Evolutionary conservation across 2,329 filamentous ascomycete genomes (phyloP), one percentile per base, ranked within the genome.

Genomic region (Nemania diffusa): DNA sequence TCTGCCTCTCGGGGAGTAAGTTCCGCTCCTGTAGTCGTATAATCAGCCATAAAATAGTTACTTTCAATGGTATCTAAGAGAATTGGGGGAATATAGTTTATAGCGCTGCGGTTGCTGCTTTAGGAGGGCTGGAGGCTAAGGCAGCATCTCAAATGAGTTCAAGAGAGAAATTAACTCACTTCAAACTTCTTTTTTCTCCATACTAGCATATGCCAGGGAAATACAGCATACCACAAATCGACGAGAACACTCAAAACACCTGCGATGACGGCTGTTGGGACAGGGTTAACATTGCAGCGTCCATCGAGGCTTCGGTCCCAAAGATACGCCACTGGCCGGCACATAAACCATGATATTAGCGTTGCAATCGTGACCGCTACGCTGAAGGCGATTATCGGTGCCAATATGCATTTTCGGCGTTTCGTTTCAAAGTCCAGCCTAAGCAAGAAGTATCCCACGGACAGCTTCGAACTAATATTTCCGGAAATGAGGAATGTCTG

Each of bases 391-490:
- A 57, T 67, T 67, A 80, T 73, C 0, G 75, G 70, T 4, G 72
- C 29, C 78, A 77, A 81, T 37, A 82, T 79, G 0, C 6, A n/a
- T 17, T 27, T 51, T 24, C 48, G 48, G 17, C 13, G 22, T 15
- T 27, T 51, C 13, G 13, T 24, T 15, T 27, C 24, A 27, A 11
- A 3, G 48, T 51, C 48, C 1, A 51, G 13, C 15, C 17, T 77
- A 2, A 81, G 69, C 8, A 83, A 62, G 57, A 82, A 82, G 8
- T 81, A 74, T 0, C 79, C 80, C 0, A 82, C 71, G 0, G 80
- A 81, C 57, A 73, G 68, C 40, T 83, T 83, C 0, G 80, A 78
- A 6, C 78, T 70, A 5, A 77, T 78, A 74, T 81, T 82, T 13
- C 79, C 80, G 1, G 80, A 55, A 5, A 82, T 71, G 0, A 78